These are phyloP conservation scores for Backusella luteola DNA, from an alignment of 192 early-diverging fungal genomes.

Conservation along the genomic window DNA sequence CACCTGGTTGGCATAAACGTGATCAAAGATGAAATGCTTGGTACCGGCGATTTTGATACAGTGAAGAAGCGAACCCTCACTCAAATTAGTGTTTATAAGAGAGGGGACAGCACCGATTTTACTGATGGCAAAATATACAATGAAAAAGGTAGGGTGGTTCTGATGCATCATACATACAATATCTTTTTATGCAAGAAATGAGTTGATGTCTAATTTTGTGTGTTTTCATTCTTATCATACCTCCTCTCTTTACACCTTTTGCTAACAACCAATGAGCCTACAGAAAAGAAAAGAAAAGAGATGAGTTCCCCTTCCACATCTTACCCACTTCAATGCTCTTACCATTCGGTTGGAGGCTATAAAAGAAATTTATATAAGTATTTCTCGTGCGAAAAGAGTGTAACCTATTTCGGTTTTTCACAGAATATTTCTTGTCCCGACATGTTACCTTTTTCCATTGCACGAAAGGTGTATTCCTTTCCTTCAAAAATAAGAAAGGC, in stretches of 20 bases:
- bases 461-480: slow-evolving; percentile 41
- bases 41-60: slow-evolving; percentile 41
- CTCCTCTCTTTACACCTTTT: slow-evolving; percentile 24
- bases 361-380: neutral
- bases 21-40: slow-evolving; percentile 46
- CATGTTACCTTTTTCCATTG: slow-evolving; percentile 41
- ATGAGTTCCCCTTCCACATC: neutral
- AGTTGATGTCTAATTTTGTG: neutral
- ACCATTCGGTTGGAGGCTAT: slow-evolving; percentile 30
- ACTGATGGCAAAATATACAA: slow-evolving; percentile 48
- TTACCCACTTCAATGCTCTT: neutral
- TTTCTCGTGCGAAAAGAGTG: neutral
- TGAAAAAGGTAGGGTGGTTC: slow-evolving; percentile 58
- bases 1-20: slow-evolving; percentile 24
- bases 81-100: slow-evolving; percentile 62
- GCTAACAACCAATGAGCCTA: slow-evolving; percentile 30
- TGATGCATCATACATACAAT: slow-evolving; percentile 54
- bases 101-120: slow-evolving; percentile 57
- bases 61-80: slow-evolving; percentile 38
- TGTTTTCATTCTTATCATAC: slow-evolving; percentile 2
- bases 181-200: slow-evolving; percentile 28
- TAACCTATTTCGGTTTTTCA: neutral
- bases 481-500: slow-evolving; percentile 48
- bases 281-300: neutral
- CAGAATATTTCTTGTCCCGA: neutral